These are phyloP conservation scores for Phytophthora agathidicida DNA, from an alignment of 352 stramenopile species.

Conservation along the genomic window DNA sequence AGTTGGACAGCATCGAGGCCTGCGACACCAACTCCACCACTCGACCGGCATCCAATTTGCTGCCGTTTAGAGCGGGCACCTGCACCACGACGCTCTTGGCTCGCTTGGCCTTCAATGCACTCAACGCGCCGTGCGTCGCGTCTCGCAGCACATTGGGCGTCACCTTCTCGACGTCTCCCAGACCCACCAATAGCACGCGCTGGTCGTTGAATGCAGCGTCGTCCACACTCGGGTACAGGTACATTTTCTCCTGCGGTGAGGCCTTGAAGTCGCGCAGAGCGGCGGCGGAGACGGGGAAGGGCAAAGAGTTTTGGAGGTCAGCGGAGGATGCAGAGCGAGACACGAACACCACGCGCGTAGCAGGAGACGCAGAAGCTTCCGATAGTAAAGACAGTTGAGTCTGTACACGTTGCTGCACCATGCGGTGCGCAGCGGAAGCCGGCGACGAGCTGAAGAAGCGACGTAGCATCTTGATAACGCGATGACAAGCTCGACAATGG, in stretches of 20 bases:
- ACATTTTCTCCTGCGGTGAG: conserved; percentile 69
- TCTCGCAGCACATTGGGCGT: conserved; percentile 68
- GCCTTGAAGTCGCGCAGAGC: conserved; percentile 74
- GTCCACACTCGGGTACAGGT: conserved; percentile 68
- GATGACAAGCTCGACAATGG: too few relatives aligned
- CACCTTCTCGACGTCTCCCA: conserved; percentile 71
- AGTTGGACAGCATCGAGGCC: conserved; percentile 85
- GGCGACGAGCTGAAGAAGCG: conserved; percentile 51
- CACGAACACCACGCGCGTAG: conserved; percentile 71
- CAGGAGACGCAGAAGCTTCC: conserved; percentile 10
- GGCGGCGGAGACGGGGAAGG: conserved; percentile 67
- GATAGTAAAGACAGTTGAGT: conserved; percentile 43
- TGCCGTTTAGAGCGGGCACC: conserved; percentile 43
- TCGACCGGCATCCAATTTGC: conserved; percentile 37
- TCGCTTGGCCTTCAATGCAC: conserved; percentile 53
- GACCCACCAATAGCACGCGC: conserved; percentile 77
- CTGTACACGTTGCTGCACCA: conserved; percentile 79
- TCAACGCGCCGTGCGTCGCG: conserved; percentile 70
- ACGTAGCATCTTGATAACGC: conserved; percentile 44
- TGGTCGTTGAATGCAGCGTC: conserved; percentile 39
- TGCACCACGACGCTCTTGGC: conserved; percentile 60
- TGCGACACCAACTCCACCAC: conserved; percentile 78
- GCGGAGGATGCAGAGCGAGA: conserved; percentile 13
- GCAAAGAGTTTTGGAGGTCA: conserved; percentile 48
- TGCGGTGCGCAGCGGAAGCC: conserved; percentile 40